Conservation (phyloP, 1,284 basidiomycete genomes). For the Schizophyllum amplum region DNA sequence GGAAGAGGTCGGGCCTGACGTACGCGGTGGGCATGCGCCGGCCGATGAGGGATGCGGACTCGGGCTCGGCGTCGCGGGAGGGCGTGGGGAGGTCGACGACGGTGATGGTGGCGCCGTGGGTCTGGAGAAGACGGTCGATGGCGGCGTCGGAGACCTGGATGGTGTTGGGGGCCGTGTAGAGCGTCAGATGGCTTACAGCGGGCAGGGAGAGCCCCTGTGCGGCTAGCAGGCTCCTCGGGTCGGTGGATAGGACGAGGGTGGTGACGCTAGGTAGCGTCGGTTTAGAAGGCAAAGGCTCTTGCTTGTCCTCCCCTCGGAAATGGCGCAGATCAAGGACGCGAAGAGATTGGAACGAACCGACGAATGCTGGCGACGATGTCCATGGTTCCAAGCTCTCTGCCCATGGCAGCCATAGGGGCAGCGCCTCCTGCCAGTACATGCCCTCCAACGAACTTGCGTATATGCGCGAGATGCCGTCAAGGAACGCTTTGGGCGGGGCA, state of each 20-base stretch:
- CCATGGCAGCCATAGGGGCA: conserved; percentile 3
- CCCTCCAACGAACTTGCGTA: conserved; percentile 30
- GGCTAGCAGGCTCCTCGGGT: conserved; percentile 22
- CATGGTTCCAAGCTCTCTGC: conserved; percentile 9
- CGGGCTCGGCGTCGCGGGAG: conserved; percentile 24
- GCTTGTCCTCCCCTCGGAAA: conserved; percentile 19
- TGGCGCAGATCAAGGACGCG: conserved; percentile 33
- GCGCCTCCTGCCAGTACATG: conserved; percentile 31
- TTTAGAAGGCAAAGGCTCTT: conserved; percentile 6
- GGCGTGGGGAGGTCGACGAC: conserved; percentile 33
- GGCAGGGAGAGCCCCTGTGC: conserved; percentile 29
- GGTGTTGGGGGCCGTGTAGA: conserved; percentile 21
- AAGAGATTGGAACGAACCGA: conserved; percentile 28
- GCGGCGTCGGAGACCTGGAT: conserved; percentile 17
- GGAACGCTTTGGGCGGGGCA: conserved; percentile 27
- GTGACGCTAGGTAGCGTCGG: conserved; percentile 27
- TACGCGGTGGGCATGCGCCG: conserved; percentile 21
- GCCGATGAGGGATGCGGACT: conserved; percentile 19
- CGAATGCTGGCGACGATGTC: conserved; percentile 22
- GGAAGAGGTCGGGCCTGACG: conserved; percentile 33
- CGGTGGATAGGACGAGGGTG: conserved; percentile 30
- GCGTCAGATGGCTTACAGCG: conserved; percentile 26
- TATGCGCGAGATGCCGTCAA: conserved; percentile 25
- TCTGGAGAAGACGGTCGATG: conserved; percentile 17
- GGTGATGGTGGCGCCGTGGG: conserved; percentile 30